These are phyloP conservation scores for Cercophora sp. DNA, from an alignment of 495 filamentous ascomycete species.

Conservation along the genomic window DNA sequence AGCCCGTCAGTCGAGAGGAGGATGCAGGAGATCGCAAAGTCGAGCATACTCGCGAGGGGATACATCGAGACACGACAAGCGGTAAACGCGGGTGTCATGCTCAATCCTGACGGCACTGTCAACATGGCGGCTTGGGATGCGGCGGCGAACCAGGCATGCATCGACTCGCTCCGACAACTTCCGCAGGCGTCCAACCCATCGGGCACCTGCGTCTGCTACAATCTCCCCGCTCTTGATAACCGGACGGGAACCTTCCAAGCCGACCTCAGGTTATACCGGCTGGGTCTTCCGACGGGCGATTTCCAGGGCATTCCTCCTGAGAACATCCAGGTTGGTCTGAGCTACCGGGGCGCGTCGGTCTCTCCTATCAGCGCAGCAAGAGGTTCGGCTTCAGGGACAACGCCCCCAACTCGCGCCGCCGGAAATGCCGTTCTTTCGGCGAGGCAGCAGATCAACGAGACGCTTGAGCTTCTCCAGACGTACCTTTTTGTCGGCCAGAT, in stretches of 20 bases:
- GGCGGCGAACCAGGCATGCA: conserved; percentile 50
- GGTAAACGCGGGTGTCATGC: conserved; percentile 8
- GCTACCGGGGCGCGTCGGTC: conserved; percentile 58
- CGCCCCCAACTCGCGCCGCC: conserved; percentile 10
- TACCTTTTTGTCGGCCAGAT: conserved; percentile 54
- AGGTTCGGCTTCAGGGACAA: conserved; percentile 14
- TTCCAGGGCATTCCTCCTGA: conserved; percentile 54
- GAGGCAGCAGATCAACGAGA: conserved; percentile 7
- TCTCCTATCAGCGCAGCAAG: conserved; percentile 30
- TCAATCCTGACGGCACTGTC: conserved; percentile 31
- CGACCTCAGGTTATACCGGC: conserved; percentile 64
- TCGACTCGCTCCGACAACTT: conserved; percentile 41
- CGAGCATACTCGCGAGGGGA: conserved; percentile 16
- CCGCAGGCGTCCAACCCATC: conserved; percentile 57
- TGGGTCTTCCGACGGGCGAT: conserved; percentile 51
- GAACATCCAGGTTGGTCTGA: conserved; percentile 55
- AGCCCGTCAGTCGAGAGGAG: conserved; percentile 19
- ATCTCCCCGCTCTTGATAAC: conserved; percentile 60
- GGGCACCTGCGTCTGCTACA: conserved; percentile 76
- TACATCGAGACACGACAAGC: conserved; percentile 21
- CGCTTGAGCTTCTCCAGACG: conserved; percentile 40
- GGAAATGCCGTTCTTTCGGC: neutral
- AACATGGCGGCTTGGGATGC: conserved; percentile 50
- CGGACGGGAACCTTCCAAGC: conserved; percentile 63
- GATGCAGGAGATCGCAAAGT: conserved; percentile 25